These are phyloP conservation scores for Fusarium virguliforme DNA, from an alignment of 2,329 filamentous ascomycete genomes.

Conservation along the genomic window DNA sequence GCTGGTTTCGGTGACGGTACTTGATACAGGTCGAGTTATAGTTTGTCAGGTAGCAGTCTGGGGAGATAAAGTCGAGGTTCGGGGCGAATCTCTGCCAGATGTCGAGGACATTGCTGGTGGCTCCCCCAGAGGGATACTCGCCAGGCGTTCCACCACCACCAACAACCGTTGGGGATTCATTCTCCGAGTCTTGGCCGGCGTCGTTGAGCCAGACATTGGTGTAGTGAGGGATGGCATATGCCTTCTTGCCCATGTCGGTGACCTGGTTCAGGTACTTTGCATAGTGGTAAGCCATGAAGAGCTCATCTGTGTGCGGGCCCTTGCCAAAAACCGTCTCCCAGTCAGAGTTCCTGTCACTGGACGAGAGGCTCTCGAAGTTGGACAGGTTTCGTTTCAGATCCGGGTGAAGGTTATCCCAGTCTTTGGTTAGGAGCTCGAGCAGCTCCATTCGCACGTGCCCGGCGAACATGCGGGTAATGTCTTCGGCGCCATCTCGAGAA, in stretches of 20 bases:
- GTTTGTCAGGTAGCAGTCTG: constrained; percentile 54
- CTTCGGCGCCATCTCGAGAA: constrained; percentile 60
- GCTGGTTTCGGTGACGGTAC: constrained; percentile 59
- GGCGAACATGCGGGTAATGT: constrained; percentile 53
- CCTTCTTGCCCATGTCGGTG: constrained; percentile 47
- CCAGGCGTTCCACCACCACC: constrained; percentile 51
- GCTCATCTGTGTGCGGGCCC: constrained; percentile 43
- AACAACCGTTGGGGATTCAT: constrained; percentile 47
- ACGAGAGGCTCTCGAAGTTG: not conserved
- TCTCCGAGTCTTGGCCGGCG: constrained; percentile 38
- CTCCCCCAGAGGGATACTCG: constrained; percentile 52
- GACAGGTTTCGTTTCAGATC: constrained; percentile 18
- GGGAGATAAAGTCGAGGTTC: constrained; percentile 60
- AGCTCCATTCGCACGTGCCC: constrained; percentile 29
- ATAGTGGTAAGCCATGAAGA: constrained; percentile 54
- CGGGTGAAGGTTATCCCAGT: constrained; percentile 24
- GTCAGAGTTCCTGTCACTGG: not conserved
- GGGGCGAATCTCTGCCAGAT: constrained; percentile 58
- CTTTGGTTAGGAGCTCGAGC: constrained; percentile 7
- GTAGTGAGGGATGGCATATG: constrained; percentile 48
- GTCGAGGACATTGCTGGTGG: constrained; percentile 48
- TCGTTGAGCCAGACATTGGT: constrained; percentile 52
- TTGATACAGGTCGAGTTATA: constrained; percentile 55
- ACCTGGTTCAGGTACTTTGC: constrained; percentile 48
- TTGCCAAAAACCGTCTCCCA: constrained; percentile 54